Base-by-base conservation (phyloP, 352 stramenopile species). In the Aphanomyces stellatus region DNA sequence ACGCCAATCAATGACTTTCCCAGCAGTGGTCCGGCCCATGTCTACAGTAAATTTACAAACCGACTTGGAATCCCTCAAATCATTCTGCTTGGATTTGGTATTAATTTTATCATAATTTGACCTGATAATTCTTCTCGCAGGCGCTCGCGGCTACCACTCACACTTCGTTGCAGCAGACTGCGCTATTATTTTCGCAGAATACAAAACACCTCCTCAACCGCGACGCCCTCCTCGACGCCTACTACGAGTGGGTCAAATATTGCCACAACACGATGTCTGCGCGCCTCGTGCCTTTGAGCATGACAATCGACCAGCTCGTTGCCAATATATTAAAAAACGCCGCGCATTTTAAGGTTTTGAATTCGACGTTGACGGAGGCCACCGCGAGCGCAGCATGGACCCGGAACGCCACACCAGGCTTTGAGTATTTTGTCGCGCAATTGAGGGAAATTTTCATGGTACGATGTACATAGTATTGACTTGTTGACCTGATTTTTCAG, bases 371-470 rank as follows among this genome's bases (percentile, higher is more conserved):
- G 22, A 17, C 33, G 40, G 15, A 24, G n/a, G n/a, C n/a, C n/a
- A n/a, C 19, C 15, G 27, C n/a, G 1, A 33, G 48, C 41, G n/a
- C n/a, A n/a, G 11, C 10, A 19, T 22, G 37, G 27, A 67, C 60
- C 10, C 30, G 10, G 19, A 57, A 15, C 33, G n/a, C n/a, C n/a
- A n/a, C 49, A 24, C 49, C 49, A 19, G 60, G 60, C 10, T 67
- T 67, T 31, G 60, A 67, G 10, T 57, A 59, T 33, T 67, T 67
- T 59, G 60, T 67, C 33, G 60, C 60, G 3, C 60, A 67, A 24
- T 25, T 67, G 4, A 37, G 60, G 17, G 60, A 67, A 35, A 41
- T 67, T 4, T 67, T 57, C 60, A 67, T 67, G 41, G 60, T 67
- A 57, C 40, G 17, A n/a, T n/a, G n/a, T 35, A 51, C 24, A 6